These are phyloP conservation scores for Fusarium chuoi DNA, from an alignment of 2,329 filamentous ascomycete species.

Conservation along the genomic window DNA sequence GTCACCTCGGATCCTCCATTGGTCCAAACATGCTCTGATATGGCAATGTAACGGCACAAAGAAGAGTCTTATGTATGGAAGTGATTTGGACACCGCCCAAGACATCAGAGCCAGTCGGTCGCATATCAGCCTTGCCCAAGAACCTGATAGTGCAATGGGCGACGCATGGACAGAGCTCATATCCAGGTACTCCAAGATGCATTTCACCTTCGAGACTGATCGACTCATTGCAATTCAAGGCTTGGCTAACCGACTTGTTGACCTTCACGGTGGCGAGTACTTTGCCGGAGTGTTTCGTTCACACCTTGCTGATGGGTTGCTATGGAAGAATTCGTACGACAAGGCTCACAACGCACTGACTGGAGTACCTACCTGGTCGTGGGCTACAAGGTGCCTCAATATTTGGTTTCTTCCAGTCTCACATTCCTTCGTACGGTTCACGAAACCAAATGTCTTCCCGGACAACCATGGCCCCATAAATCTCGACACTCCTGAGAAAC, in stretches of 20 bases:
- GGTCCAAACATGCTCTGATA: background rate
- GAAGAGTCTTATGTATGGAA: background rate
- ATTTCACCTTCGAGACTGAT: conserved; percentile 5
- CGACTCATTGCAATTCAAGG: conserved; percentile 14
- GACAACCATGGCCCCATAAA: background rate
- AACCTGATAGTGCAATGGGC: background rate
- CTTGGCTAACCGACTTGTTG: background rate
- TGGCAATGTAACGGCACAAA: background rate
- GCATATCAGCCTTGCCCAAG: background rate
- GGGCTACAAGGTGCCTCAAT: background rate
- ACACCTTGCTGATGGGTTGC: conserved; percentile 3
- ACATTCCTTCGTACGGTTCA: background rate
- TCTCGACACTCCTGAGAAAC: background rate
- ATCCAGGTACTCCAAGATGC: conserved; percentile 1
- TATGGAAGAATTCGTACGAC: background rate
- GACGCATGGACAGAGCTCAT: background rate
- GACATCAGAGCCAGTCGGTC: background rate
- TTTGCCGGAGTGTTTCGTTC: conserved; percentile 10
- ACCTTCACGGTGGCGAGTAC: background rate
- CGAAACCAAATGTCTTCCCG: background rate
- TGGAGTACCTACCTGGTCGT: conserved; percentile 11
- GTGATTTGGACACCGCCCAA: background rate
- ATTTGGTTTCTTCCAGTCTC: background rate
- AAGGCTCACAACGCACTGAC: background rate
- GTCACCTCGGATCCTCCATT: background rate